Conservation (phyloP, 371 early-diverging fungal genomes). For the Neoconidiobolus thromboides region DNA sequence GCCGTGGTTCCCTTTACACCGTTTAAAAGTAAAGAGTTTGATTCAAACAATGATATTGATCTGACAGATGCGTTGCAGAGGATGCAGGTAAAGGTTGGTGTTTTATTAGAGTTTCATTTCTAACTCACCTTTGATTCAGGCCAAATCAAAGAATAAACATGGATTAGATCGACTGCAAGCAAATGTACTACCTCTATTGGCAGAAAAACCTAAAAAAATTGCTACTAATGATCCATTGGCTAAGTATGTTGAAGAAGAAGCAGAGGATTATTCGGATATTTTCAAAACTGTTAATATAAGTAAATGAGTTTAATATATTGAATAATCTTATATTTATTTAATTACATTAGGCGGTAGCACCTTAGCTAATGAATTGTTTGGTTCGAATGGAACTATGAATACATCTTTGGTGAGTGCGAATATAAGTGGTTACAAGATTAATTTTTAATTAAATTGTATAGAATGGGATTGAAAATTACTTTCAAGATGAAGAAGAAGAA, state of each 20-base stretch:
- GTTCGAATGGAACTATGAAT: neutral
- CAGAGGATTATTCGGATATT: conserved; percentile 16
- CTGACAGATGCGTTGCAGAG: conserved; percentile 6
- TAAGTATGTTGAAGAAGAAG: conserved; percentile 15
- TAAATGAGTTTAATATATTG: neutral
- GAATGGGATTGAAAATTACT: neutral
- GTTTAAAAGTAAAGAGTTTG: neutral
- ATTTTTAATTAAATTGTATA: neutral
- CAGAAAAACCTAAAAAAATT: neutral
- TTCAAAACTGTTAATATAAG: conserved; percentile 9
- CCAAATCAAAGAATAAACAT: conserved; percentile 8
- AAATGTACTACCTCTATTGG: conserved; percentile 8
- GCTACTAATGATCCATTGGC: conserved; percentile 10
- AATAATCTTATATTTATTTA: neutral
- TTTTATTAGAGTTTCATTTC: too few relatives aligned
- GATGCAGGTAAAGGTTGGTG: neutral
- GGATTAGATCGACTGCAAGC: conserved; percentile 11
- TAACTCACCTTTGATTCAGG: too few relatives aligned
- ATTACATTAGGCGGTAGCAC: neutral
- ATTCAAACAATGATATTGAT: conserved; percentile 7
- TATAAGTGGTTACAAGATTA: too few relatives aligned
- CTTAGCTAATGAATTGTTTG: neutral
- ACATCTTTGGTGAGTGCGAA: neutral
- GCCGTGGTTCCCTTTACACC: neutral
- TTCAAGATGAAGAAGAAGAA: conserved; percentile 17